Conservation (phyloP, 176 grass and related monocot genomes). For the Echinochloa phyllopogon region DNA sequence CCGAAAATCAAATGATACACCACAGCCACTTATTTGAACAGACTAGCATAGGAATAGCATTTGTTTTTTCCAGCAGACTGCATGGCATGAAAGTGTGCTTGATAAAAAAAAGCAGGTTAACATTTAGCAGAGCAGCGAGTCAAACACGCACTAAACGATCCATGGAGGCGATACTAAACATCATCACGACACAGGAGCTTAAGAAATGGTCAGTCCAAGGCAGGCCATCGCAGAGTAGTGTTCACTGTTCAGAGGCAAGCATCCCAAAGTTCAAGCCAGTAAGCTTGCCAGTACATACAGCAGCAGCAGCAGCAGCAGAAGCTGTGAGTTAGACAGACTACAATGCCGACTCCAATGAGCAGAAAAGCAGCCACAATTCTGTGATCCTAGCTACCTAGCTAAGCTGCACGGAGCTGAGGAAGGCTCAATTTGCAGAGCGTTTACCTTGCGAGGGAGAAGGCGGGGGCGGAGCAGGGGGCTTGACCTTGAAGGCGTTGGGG, state of each 20-base stretch:
- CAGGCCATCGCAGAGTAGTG: background rate
- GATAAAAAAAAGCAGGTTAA: background rate
- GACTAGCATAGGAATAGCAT: background rate
- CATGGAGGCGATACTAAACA: background rate
- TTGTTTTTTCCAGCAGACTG: background rate
- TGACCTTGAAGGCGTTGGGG: conserved; percentile 68
- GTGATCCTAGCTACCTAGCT: background rate
- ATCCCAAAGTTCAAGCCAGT: conserved; percentile 7
- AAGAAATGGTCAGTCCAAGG: conserved; percentile 4
- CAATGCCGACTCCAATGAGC: background rate
- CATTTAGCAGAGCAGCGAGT: background rate
- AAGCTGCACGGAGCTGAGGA: background rate
- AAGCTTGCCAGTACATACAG: conserved; percentile 16
- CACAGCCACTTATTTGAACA: background rate
- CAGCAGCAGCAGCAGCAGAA: background rate
- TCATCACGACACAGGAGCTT: conserved; percentile 16
- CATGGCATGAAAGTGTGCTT: background rate
- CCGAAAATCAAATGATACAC: background rate
- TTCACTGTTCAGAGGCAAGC: background rate
- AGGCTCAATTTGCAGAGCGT: conserved; percentile 62
- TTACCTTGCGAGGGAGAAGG: conserved; percentile 71
- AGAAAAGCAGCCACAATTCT: background rate
- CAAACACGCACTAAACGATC: background rate
- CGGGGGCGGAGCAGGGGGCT: conserved; percentile 12
- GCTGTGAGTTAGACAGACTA: background rate